Evolutionary conservation across 179 eudicot genomes (phyloP).

Genomic region (Spinacia oleracea): DNA sequence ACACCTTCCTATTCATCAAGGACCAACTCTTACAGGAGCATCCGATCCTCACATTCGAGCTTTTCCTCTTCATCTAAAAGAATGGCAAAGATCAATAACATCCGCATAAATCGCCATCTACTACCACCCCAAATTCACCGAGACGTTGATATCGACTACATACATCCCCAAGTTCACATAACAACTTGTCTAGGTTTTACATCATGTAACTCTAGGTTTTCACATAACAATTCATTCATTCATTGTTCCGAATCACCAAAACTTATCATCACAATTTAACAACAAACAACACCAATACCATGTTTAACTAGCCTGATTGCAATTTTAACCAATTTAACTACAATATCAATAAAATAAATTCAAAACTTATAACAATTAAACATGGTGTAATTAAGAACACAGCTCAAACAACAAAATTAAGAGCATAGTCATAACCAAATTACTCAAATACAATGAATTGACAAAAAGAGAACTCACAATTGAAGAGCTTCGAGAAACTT

Average conservation of each 20-base stretch:
- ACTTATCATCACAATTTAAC: too few relatives aligned
- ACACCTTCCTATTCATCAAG: not conserved
- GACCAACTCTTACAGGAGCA: not conserved
- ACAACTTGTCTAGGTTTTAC: not conserved
- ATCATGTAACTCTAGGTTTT: too few relatives aligned
- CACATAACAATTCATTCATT: too few relatives aligned
- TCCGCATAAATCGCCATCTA: not conserved
- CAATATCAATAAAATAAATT: not conserved
- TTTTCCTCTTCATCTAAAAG: too few relatives aligned
- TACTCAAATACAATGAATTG: not conserved
- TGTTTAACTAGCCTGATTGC: too few relatives aligned
- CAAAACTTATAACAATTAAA: not conserved
- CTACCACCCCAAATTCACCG: not conserved
- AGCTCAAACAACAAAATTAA: not conserved
- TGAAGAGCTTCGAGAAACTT: conserved; percentile 96
- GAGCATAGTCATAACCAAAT: too few relatives aligned
- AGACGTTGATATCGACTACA: not conserved
- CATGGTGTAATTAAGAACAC: not conserved
- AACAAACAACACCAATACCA: too few relatives aligned
- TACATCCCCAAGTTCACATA: not conserved
- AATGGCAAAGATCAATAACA: not conserved
- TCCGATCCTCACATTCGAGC: too few relatives aligned
- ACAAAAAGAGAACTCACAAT: conserved; percentile 50
- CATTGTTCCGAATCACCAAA: not conserved
- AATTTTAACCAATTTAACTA: too few relatives aligned